Percentiles rank a stretch among this genome's conserved stretches.
Evolutionary conservation across 1,284 basidiomycete species (phyloP).

Genomic region (Ceratobasidium sp.): DNA sequence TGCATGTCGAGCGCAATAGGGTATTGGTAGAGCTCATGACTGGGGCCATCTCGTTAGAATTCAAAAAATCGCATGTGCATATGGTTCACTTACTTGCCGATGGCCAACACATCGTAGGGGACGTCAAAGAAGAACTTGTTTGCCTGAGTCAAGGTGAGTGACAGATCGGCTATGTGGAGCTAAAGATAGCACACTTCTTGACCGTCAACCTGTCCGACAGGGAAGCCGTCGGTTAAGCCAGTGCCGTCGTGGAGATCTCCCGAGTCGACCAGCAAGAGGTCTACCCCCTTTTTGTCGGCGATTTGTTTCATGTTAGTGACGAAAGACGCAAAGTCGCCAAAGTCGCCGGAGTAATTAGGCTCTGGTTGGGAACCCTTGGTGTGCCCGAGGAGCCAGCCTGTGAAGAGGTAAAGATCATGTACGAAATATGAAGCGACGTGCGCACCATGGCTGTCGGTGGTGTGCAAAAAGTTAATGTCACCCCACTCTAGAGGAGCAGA

Average conservation of each 20-base stretch:
- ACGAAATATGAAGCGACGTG: not conserved
- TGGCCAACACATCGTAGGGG: slow-evolving; percentile 84
- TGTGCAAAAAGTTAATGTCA: slow-evolving; percentile 81
- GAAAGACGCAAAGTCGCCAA: slow-evolving; percentile 84
- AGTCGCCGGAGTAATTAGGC: slow-evolving; percentile 80
- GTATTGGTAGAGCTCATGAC: slow-evolving; percentile 88
- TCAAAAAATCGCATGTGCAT: not conserved
- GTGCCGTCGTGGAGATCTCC: slow-evolving; percentile 87
- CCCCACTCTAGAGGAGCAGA: slow-evolving; percentile 71
- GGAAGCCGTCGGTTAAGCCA: slow-evolving; percentile 76
- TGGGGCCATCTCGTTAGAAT: slow-evolving; percentile 48
- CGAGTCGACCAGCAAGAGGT: slow-evolving; percentile 75
- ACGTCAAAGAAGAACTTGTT: slow-evolving; percentile 78
- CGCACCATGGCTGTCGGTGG: slow-evolving; percentile 78
- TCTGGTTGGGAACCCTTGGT: slow-evolving; percentile 74
- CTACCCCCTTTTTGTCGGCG: slow-evolving; percentile 74
- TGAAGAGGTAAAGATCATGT: slow-evolving; percentile 50
- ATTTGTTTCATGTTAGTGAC: slow-evolving; percentile 81
- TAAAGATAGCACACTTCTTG: slow-evolving; percentile 63
- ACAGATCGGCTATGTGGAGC: slow-evolving; percentile 42
- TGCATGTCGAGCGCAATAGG: slow-evolving; percentile 80
- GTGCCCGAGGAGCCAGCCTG: slow-evolving; percentile 77
- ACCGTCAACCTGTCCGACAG: slow-evolving; percentile 73
- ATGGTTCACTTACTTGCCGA: slow-evolving; percentile 73
- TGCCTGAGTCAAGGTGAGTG: slow-evolving; percentile 55